Conservation (phyloP, 139 green algal species). For the Volvox reticuliferus region DNA sequence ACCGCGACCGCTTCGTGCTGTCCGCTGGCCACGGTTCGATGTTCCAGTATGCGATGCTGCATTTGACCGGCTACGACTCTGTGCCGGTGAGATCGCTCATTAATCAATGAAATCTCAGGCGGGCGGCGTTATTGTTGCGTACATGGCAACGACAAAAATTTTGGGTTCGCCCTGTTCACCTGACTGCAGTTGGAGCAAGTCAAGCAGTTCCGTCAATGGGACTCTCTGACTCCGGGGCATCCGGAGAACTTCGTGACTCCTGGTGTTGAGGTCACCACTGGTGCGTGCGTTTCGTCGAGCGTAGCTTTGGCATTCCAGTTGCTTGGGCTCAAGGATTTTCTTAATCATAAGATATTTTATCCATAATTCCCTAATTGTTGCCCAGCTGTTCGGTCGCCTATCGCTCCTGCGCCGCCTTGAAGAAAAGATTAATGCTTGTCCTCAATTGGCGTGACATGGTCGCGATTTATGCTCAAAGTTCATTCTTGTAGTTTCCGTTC, state of each 20-base stretch:
- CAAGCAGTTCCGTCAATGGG: constrained; percentile 98
- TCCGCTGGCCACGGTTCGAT: constrained; percentile 99
- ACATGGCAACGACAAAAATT: not conserved
- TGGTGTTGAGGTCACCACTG: constrained; percentile 98
- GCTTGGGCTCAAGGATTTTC: too few species aligned
- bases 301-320: too few species aligned
- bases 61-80: constrained; percentile 95
- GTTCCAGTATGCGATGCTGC: constrained; percentile 98
- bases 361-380: too few species aligned
- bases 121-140: not conserved
- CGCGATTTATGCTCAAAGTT: too few species aligned
- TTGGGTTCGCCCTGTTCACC: not conserved
- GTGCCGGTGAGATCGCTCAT: constrained; percentile 72
- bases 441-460: too few species aligned
- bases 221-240: constrained; percentile 94
- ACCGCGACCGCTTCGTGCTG: constrained; percentile 99
- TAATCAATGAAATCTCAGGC: not conserved
- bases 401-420: too few species aligned
- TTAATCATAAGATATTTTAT: too few species aligned
- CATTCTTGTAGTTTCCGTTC: too few species aligned
- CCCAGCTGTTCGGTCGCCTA: too few species aligned
- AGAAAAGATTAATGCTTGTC: too few species aligned
- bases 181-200: constrained; percentile 92
- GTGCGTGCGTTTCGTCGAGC: constrained; percentile 49
- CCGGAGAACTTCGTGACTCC: constrained; percentile 98